A percentile compares a stretch with the other conserved stretches of the same genome.
phyloP scores from a whole-genome alignment of 768 basidiomycete species.

The Trametes elegans region DNA sequence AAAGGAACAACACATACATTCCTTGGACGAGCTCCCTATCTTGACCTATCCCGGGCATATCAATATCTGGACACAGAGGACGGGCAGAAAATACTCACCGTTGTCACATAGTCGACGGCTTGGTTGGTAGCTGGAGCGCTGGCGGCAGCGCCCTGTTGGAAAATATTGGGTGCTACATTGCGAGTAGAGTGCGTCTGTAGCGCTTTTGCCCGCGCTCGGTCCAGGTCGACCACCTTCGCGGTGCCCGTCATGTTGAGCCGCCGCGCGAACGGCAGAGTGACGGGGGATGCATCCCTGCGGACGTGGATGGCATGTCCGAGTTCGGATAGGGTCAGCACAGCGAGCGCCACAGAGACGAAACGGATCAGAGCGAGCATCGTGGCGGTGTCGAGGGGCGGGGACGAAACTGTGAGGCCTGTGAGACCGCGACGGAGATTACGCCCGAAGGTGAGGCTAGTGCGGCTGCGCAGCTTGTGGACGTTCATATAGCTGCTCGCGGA shows the following conservation, averaged over 20 bases:
- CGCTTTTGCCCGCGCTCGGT: slow-evolving; percentile 19
- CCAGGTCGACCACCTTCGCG: slow-evolving; percentile 14
- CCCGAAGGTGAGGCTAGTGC: slow-evolving; percentile 6
- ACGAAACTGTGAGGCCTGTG: neutral
- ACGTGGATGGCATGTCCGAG: neutral
- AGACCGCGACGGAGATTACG: slow-evolving; percentile 6
- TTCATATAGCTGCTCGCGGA: slow-evolving; percentile 11
- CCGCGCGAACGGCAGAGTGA: slow-evolving; percentile 22
- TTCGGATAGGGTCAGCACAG: neutral
- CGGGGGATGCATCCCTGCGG: slow-evolving; percentile 11
- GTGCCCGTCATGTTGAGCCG: slow-evolving; percentile 21
- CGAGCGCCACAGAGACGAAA: neutral
- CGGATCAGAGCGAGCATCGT: slow-evolving; percentile 8
- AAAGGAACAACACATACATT: slow-evolving; percentile 22
- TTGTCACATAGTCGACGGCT: slow-evolving; percentile 25
- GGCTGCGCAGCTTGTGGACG: neutral
- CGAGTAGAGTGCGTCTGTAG: neutral
- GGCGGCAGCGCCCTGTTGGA: neutral
- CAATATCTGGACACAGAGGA: neutral
- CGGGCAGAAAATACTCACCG: neutral
- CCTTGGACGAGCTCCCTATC: slow-evolving; percentile 20
- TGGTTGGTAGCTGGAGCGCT: slow-evolving; percentile 19
- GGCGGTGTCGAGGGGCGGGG: neutral
- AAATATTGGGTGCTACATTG: slow-evolving; percentile 23
- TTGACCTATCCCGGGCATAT: slow-evolving; percentile 5